Evolutionary conservation across 2,329 filamentous ascomycete genomes (phyloP).

Genomic region (Byssochlamys sp.): DNA sequence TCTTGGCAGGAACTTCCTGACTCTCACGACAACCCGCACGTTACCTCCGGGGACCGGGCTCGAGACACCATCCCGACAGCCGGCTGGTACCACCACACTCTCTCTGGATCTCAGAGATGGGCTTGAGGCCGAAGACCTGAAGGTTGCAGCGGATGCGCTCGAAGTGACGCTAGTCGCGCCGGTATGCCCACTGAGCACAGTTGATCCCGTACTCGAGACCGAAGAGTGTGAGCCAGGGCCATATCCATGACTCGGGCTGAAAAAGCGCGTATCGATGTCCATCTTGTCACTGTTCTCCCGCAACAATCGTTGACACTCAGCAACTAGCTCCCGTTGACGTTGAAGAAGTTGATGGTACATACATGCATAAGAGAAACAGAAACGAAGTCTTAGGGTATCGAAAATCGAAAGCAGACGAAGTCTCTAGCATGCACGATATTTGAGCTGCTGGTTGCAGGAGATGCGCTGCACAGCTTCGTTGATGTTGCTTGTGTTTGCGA

Average conservation of each 20-base stretch:
- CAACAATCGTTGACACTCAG: conserved; percentile 32
- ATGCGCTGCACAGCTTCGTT: not conserved
- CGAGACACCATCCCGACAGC: conserved; percentile 34
- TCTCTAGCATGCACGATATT: not conserved
- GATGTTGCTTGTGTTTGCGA: not conserved
- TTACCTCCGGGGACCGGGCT: conserved; percentile 58
- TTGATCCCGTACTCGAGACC: conserved; percentile 22
- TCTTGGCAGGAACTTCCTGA: conserved; percentile 67
- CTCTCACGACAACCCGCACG: conserved; percentile 71
- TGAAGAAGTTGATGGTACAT: conserved; percentile 32
- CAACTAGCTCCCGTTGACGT: conserved; percentile 32
- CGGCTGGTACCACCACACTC: conserved; percentile 48
- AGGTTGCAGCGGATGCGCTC: conserved; percentile 24
- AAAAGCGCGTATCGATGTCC: conserved; percentile 32
- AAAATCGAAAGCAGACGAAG: conserved; percentile 7
- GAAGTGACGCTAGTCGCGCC: conserved; percentile 28
- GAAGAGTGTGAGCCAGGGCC: conserved; percentile 27
- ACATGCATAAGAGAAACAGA: conserved; percentile 9
- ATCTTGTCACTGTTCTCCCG: conserved; percentile 28
- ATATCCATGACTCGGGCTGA: conserved; percentile 13
- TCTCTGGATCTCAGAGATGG: conserved; percentile 67
- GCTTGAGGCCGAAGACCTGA: conserved; percentile 61
- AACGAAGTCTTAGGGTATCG: conserved; percentile 12
- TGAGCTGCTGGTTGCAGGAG: not conserved
- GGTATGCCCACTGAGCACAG: conserved; percentile 26